Conservation (phyloP, 768 basidiomycete species). For the Pleurotus pulmonarius region DNA sequence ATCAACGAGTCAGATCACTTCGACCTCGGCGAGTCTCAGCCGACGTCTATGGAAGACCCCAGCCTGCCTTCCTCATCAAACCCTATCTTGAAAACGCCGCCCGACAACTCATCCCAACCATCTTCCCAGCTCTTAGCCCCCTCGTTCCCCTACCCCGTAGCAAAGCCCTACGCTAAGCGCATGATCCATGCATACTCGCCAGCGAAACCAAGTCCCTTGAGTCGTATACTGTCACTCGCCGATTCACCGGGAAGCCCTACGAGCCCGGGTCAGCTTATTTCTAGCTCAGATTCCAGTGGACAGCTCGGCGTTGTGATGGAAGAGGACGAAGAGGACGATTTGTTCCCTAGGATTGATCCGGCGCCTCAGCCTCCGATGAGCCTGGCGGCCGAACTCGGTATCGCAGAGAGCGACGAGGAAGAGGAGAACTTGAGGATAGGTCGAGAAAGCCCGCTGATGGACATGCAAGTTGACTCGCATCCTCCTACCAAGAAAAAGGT, state of each 20-base stretch:
- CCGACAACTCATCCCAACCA: constrained; percentile 17
- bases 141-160: constrained; percentile 56
- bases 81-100: constrained; percentile 8
- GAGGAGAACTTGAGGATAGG: constrained; percentile 10
- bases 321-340: constrained; percentile 24
- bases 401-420: constrained; percentile 30
- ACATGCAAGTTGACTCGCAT: constrained; percentile 41
- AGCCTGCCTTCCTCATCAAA: neutral
- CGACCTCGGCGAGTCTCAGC: too few relatives aligned
- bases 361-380: constrained; percentile 23
- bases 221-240: constrained; percentile 70
- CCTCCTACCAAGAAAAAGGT: constrained; percentile 20
- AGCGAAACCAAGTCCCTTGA: constrained; percentile 74
- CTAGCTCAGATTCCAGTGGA: constrained; percentile 17
- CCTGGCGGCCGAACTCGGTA: constrained; percentile 43
- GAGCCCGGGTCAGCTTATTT: constrained; percentile 2
- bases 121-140: constrained; percentile 26
- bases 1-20: too few relatives aligned
- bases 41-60: neutral
- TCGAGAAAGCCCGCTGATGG: constrained; percentile 47
- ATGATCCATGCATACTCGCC: constrained; percentile 85
- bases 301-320: constrained; percentile 29
- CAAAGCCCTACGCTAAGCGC: constrained; percentile 63
- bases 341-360: constrained; percentile 14
- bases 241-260: constrained; percentile 49